Evolutionary conservation across 176 grass and related monocot genomes (phyloP).

Genomic region (Oryza brachyantha): DNA sequence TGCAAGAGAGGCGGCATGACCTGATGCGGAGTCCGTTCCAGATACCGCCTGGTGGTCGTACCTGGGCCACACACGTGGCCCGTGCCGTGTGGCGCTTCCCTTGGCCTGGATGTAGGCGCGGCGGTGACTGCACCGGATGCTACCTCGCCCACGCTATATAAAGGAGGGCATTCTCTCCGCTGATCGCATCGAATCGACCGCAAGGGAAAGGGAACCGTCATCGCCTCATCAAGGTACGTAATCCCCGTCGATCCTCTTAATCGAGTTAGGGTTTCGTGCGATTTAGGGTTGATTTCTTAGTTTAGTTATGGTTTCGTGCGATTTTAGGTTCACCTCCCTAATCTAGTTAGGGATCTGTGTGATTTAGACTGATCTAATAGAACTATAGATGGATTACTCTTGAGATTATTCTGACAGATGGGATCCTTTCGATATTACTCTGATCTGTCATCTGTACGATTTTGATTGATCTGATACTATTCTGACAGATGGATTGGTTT

Average conservation of each 20-base stretch:
- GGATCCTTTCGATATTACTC: background rate
- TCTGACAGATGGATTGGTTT: background rate
- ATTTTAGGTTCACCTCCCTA: background rate
- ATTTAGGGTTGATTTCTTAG: background rate
- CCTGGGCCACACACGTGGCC: background rate
- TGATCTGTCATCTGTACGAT: background rate
- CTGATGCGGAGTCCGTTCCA: background rate
- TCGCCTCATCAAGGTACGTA: background rate
- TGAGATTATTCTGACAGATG: background rate
- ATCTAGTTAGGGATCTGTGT: background rate
- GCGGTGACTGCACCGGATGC: background rate
- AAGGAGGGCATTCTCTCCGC: background rate
- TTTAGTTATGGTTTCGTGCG: background rate
- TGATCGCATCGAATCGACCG: background rate
- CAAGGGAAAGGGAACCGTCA: background rate
- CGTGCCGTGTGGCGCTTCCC: background rate
- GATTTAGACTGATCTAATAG: background rate
- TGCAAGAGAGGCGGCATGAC: background rate
- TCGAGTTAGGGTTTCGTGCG: background rate
- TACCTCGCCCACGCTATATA: background rate
- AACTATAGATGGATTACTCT: background rate
- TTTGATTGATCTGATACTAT: background rate
- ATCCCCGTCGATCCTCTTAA: background rate
- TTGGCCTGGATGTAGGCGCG: background rate
- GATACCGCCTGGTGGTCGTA: background rate